A percentile compares a stretch with the other conserved stretches of the same genome.
Evolutionary conservation across 2,329 filamentous ascomycete genomes (phyloP).

Genomic region (Claviceps monticola): DNA sequence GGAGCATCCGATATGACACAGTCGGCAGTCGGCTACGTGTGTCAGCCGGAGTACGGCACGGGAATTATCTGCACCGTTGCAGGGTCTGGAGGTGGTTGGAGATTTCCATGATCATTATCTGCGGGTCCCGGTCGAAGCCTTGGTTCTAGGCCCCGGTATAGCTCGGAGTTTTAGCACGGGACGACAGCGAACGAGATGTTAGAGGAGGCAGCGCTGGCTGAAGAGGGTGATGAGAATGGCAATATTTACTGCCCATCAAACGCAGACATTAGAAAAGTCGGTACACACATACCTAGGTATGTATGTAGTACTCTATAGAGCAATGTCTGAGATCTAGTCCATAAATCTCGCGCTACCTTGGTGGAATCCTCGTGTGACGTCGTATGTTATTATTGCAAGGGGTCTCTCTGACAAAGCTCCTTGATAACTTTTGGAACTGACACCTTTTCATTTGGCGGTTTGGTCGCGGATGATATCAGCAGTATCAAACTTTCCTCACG

Average conservation of each 20-base stretch:
- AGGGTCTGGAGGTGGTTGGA: neutral
- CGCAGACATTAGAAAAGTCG: too few species aligned
- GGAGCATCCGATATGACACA: neutral
- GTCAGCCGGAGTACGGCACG: neutral
- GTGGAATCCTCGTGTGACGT: too few species aligned
- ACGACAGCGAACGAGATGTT: neutral
- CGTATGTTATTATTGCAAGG: too few species aligned
- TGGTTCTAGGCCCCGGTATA: neutral
- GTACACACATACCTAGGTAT: too few species aligned
- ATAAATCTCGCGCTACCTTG: too few species aligned
- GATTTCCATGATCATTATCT: neutral
- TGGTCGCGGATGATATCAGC: too few species aligned
- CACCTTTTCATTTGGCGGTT: too few species aligned
- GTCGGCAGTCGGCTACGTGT: neutral
- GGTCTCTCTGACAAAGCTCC: too few species aligned
- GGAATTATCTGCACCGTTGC: neutral
- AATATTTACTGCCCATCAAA: neutral
- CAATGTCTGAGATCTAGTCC: neutral
- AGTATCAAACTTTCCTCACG: too few species aligned
- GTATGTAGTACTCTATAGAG: neutral
- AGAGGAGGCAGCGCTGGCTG: neutral
- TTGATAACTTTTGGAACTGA: too few species aligned
- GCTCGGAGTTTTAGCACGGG: neutral
- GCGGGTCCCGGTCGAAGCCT: neutral
- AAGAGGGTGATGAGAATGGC: neutral